These are phyloP conservation scores for Botrytis aclada DNA, from an alignment of 2,329 filamentous ascomycete genomes.

Conservation along the genomic window DNA sequence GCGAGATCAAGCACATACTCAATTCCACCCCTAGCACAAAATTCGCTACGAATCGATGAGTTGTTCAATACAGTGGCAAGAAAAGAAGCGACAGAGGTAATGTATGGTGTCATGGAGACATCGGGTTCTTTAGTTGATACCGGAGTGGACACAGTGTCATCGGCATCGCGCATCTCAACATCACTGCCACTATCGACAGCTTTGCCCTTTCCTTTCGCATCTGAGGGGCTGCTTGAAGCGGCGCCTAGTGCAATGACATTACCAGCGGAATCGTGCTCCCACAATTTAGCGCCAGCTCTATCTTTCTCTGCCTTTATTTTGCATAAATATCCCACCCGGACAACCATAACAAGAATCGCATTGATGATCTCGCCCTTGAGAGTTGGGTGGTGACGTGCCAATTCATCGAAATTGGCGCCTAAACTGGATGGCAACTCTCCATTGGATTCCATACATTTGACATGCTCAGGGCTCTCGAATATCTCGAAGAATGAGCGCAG, in stretches of 20 bases:
- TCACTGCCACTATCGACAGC: slow-evolving; percentile 50
- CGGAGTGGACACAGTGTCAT: slow-evolving; percentile 21
- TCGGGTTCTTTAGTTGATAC: slow-evolving; percentile 28
- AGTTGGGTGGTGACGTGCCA: slow-evolving; percentile 87
- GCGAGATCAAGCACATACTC: slow-evolving; percentile 82
- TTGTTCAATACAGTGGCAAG: slow-evolving; percentile 46
- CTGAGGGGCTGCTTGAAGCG: slow-evolving; percentile 29
- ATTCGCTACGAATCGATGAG: slow-evolving; percentile 45
- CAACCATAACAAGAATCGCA: slow-evolving; percentile 85
- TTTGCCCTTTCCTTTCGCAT: slow-evolving; percentile 43
- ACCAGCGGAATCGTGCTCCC: slow-evolving; percentile 57
- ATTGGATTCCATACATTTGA: slow-evolving; percentile 78
- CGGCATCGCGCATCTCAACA: slow-evolving; percentile 63
- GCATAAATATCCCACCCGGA: slow-evolving; percentile 72
- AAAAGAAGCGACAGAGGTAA: slow-evolving; percentile 75
- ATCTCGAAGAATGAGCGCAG: slow-evolving; percentile 89
- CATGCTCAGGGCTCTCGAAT: slow-evolving; percentile 89
- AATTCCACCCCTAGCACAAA: slow-evolving; percentile 76
- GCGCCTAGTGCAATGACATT: slow-evolving; percentile 57
- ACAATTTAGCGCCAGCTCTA: slow-evolving; percentile 77
- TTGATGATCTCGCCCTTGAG: slow-evolving; percentile 77
- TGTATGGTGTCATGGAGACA: slow-evolving; percentile 49
- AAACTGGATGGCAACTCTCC: slow-evolving; percentile 68
- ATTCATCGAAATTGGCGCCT: slow-evolving; percentile 85
- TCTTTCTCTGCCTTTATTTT: slow-evolving; percentile 64